These are phyloP conservation scores for Lactarius pseudohatsudake DNA, from an alignment of 768 basidiomycete genomes.

Conservation along the genomic window DNA sequence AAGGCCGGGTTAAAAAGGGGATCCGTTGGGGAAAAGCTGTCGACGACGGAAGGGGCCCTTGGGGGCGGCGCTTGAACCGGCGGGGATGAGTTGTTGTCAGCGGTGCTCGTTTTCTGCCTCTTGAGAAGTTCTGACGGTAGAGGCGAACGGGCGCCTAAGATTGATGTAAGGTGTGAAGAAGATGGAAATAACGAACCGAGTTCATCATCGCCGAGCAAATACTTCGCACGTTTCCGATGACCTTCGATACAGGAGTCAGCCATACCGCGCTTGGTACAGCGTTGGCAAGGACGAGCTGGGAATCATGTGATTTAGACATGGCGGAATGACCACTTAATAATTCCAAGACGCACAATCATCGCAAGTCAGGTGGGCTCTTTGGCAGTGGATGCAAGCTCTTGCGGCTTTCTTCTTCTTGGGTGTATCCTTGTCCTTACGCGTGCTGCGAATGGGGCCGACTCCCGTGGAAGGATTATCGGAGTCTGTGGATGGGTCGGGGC, in stretches of 20 bases:
- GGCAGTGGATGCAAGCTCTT: slow-evolving; percentile 93
- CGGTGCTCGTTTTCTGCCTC: slow-evolving; percentile 16
- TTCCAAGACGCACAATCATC: slow-evolving; percentile 77
- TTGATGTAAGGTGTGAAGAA: slow-evolving; percentile 28
- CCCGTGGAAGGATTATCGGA: slow-evolving; percentile 56
- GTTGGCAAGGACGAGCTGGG: slow-evolving; percentile 90
- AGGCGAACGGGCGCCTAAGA: neutral
- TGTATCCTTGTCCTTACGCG: slow-evolving; percentile 59
- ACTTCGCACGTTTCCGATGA: slow-evolving; percentile 96
- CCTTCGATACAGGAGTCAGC: slow-evolving; percentile 89
- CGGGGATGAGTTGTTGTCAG: slow-evolving; percentile 1
- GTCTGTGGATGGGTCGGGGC: slow-evolving; percentile 57
- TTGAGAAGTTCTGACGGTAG: slow-evolving; percentile 23
- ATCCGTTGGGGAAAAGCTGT: slow-evolving; percentile 50
- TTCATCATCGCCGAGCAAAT: slow-evolving; percentile 91
- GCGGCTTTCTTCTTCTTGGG: slow-evolving; percentile 95
- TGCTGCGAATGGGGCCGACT: slow-evolving; percentile 44
- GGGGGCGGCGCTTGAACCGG: slow-evolving; percentile 19
- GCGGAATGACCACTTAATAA: slow-evolving; percentile 9
- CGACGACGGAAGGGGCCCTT: slow-evolving; percentile 14
- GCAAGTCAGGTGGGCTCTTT: slow-evolving; percentile 97
- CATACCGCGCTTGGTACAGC: slow-evolving; percentile 93
- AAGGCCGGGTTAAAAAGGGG: slow-evolving; percentile 54
- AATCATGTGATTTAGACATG: slow-evolving; percentile 25
- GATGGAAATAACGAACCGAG: slow-evolving; percentile 55